Conservation (phyloP, 2,329 filamentous ascomycete species). For the Calonectria honghensis region DNA sequence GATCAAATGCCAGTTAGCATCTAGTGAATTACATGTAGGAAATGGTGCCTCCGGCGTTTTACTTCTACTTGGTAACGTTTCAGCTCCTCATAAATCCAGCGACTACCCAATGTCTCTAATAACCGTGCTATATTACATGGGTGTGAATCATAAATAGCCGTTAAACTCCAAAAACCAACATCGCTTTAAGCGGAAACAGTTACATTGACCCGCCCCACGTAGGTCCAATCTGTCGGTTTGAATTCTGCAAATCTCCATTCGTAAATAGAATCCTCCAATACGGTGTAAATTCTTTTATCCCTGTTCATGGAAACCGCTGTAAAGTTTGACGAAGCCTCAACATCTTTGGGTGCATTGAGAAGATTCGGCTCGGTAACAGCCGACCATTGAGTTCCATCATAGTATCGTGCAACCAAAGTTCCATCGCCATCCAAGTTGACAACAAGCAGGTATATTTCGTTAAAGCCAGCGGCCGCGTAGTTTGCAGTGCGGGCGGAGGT, state of each 20-base stretch:
- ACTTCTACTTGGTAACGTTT: neutral
- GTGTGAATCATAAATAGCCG: neutral
- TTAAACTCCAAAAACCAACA: neutral
- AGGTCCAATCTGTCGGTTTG: slow-evolving; percentile 13
- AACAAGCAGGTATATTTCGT: neutral
- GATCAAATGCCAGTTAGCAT: neutral
- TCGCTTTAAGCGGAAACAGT: neutral
- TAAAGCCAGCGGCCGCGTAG: slow-evolving; percentile 13
- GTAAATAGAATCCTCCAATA: slow-evolving; percentile 5
- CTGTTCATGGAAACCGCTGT: slow-evolving; percentile 7
- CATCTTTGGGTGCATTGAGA: neutral
- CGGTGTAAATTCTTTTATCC: slow-evolving; percentile 11
- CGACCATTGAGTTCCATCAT: neutral
- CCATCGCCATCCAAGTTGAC: slow-evolving; percentile 14
- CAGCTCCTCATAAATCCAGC: neutral
- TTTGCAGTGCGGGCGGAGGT: neutral
- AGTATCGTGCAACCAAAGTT: slow-evolving; percentile 11
- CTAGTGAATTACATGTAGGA: neutral
- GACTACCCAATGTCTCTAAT: neutral
- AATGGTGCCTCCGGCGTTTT: neutral
- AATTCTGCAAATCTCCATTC: slow-evolving; percentile 19
- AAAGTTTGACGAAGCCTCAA: neutral
- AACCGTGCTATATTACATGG: neutral
- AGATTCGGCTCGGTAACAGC: neutral
- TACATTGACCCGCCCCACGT: neutral